These are phyloP conservation scores for Agrocybe chaxingu DNA, from an alignment of 768 basidiomycete species.

Conservation along the genomic window DNA sequence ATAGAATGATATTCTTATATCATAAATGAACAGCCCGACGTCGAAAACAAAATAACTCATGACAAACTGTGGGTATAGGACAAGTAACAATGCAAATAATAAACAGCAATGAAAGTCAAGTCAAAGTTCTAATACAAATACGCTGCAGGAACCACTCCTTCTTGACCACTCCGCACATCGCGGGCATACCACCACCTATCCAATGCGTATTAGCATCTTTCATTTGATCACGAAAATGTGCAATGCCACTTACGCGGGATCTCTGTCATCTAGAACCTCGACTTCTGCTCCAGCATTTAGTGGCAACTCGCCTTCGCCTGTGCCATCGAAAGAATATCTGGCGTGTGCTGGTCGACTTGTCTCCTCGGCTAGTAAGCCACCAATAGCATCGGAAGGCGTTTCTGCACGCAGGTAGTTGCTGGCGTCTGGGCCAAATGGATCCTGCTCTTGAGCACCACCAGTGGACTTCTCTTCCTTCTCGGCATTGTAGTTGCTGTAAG, in stretches of 20 bases:
- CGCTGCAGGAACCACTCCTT: constrained; percentile 89
- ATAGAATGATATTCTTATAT: constrained; percentile 12
- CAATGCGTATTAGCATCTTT: constrained; percentile 15
- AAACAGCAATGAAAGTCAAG: constrained; percentile 31
- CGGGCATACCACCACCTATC: constrained; percentile 93
- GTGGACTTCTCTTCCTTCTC: constrained; percentile 56
- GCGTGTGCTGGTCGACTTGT: constrained; percentile 74
- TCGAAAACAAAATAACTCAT: constrained; percentile 4
- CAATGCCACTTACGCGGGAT: constrained; percentile 62
- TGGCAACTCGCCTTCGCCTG: constrained; percentile 74
- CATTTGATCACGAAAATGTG: neutral
- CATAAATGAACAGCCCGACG: constrained; percentile 5
- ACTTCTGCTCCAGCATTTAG: constrained; percentile 68
- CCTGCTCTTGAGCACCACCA: constrained; percentile 34
- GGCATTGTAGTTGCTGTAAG: constrained; percentile 32
- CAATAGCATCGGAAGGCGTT: constrained; percentile 74
- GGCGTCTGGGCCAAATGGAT: constrained; percentile 71
- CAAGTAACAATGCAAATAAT: constrained; percentile 23
- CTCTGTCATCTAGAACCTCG: constrained; percentile 76
- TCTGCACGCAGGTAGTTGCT: constrained; percentile 79
- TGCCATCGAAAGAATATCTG: constrained; percentile 78
- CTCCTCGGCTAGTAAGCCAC: constrained; percentile 63
- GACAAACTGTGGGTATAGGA: constrained; percentile 9
- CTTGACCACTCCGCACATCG: constrained; percentile 71
- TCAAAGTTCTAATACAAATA: constrained; percentile 72